A percentile compares a stretch with the other conserved stretches of the same genome.
Conservation (phyloP, 805 yeast genomes). For the Ogataea pilisensis region DNA sequence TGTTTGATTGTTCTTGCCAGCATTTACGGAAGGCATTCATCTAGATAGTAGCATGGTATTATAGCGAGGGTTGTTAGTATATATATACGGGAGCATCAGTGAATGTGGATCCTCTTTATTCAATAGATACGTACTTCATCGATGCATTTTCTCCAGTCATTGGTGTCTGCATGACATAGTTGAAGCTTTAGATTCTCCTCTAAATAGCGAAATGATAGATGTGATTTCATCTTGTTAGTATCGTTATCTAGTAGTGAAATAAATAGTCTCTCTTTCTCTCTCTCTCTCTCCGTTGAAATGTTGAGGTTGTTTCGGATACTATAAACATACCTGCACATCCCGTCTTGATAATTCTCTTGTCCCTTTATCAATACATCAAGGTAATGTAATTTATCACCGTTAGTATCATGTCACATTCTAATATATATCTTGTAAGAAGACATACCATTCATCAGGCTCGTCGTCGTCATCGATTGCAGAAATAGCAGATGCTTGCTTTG, state of each 20-base stretch:
- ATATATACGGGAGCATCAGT: background rate
- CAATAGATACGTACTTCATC: conserved; percentile 45
- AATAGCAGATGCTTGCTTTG: background rate
- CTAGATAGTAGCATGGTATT: conserved; percentile 18
- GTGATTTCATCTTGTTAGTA: too few species aligned
- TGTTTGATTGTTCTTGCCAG: conserved; percentile 38
- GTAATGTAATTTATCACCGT: background rate
- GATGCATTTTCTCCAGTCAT: conserved; percentile 75
- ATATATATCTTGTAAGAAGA: too few species aligned
- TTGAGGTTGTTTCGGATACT: too few species aligned
- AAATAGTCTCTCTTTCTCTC: too few species aligned
- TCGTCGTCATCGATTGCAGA: conserved; percentile 38
- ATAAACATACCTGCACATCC: conserved; percentile 76
- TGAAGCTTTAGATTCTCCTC: conserved; percentile 68
- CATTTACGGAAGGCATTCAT: conserved; percentile 41
- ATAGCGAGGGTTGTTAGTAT: conserved; percentile 6
- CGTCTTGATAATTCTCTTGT: conserved; percentile 63
- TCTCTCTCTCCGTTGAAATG: too few species aligned
- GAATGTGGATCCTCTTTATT: background rate
- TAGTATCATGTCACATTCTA: too few species aligned
- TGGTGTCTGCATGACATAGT: conserved; percentile 75
- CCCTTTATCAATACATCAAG: conserved; percentile 39
- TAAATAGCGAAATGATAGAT: conserved; percentile 8
- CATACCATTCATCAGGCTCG: conserved; percentile 68
- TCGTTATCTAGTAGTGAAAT: too few species aligned